Evolutionary conservation across 176 grass and related monocot species (phyloP), one percentile per base, ranked within the genome.

Genomic region (Rhynchospora breviuscula): DNA sequence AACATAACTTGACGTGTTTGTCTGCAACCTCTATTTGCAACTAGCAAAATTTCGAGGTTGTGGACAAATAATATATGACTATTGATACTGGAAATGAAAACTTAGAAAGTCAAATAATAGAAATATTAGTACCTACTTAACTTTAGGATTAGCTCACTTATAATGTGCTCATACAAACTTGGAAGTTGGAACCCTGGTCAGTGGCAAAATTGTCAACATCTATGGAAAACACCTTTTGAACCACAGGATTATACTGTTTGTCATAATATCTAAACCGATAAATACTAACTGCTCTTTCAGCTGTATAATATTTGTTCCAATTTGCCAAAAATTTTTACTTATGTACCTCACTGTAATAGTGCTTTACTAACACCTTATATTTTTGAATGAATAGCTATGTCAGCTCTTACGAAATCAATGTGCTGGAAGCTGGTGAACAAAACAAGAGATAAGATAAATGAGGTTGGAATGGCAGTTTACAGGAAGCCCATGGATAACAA

Each of bases 391-490:
- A 84, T 84, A 96, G 97, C 91, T 21, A 99, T 99, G 93, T 90
- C 88, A 65, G 70, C 91, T 88, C 68, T 99, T 61, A 94, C 93
- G 31, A 96, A 92, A 67, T 92, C 97, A 47, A 94, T 99, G 87
- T 99, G 93, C 85, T 99, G 97, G 97, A 91, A 96, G 81, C 88
- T 99, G 93, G 93, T 99, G 82, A 85, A 8, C 66, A 99, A 92
- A 86, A 99, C 91, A 47, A 92, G 80, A 75, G 97, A 99, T 79
- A 87, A 68, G 53, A 19, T 93, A 79, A 99, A 99, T 79, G 88
- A 93, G 85, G 93, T 99, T 40, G 97, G 93, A 81, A 87, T 99
- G 85, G 91, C 85, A 29, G 91, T 99, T 88, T 99, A 86, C 83
- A 84, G 84, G 88, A 99, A 99, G 60, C 91, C 97, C 53, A 87